These are phyloP conservation scores for Lentinula sp. DNA, from an alignment of 768 basidiomycete species.

Conservation along the genomic window DNA sequence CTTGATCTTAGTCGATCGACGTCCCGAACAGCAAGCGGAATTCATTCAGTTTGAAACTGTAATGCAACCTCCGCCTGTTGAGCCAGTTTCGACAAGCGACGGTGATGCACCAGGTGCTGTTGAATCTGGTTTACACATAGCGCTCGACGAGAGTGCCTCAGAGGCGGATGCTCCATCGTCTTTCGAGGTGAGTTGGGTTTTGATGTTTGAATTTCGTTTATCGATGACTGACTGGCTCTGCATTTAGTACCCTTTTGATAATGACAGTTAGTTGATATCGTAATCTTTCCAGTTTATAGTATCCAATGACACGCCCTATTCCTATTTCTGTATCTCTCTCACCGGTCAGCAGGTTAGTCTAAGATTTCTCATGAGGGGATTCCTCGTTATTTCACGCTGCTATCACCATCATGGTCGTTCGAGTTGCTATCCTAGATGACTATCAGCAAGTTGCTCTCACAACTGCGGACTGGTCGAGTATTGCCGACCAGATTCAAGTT, in stretches of 20 bases:
- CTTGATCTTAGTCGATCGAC: slow-evolving; percentile 71
- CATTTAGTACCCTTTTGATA: slow-evolving; percentile 70
- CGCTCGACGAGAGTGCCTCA: slow-evolving; percentile 62
- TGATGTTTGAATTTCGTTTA: neutral
- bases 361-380: neutral
- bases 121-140: slow-evolving; percentile 49
- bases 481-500: slow-evolving; percentile 29
- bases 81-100: slow-evolving; percentile 24
- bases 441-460: slow-evolving; percentile 49
- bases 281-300: neutral
- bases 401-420: slow-evolving; percentile 12
- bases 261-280: slow-evolving; percentile 40
- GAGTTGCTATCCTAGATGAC: slow-evolving; percentile 56
- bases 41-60: slow-evolving; percentile 57
- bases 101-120: slow-evolving; percentile 23
- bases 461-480: slow-evolving; percentile 46
- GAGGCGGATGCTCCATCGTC: slow-evolving; percentile 73
- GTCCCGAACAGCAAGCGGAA: slow-evolving; percentile 65
- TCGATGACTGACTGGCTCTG: slow-evolving; percentile 15
- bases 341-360: neutral
- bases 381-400: neutral
- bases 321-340: neutral
- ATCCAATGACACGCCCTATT: neutral
- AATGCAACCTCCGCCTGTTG: slow-evolving; percentile 18
- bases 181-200: slow-evolving; percentile 65